phyloP scores from a whole-genome alignment of 345 rosid species.

The Excoecaria agallocha region DNA sequence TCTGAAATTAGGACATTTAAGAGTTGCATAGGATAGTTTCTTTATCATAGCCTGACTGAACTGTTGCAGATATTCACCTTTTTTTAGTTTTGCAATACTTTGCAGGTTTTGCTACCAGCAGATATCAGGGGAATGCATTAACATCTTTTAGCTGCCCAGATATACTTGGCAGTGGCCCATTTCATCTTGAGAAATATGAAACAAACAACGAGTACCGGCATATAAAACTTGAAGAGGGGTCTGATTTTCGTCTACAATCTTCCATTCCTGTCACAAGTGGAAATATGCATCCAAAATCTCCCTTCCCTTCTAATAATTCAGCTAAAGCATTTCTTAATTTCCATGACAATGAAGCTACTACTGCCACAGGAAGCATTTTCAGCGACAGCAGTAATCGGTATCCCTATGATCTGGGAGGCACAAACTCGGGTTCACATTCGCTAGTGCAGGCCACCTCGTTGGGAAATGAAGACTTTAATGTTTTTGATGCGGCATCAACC shows the following conservation, averaged over 20 bases:
- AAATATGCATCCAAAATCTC: constrained; percentile 31
- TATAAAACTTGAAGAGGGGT: constrained; percentile 51
- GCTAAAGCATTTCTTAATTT: constrained; percentile 35
- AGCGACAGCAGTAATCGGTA: constrained; percentile 21
- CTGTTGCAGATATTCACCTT: background rate
- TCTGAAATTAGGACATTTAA: background rate
- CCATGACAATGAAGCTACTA: constrained; percentile 29
- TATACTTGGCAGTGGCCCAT: constrained; percentile 34
- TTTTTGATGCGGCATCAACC: constrained; percentile 32
- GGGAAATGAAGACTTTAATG: constrained; percentile 36
- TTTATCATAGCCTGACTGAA: background rate
- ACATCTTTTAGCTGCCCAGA: constrained; percentile 62
- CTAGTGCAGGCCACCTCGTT: constrained; percentile 37
- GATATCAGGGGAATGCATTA: constrained; percentile 33
- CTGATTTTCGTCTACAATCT: constrained; percentile 29
- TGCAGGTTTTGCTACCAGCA: constrained; percentile 41
- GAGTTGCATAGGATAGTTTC: background rate
- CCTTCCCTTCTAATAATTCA: constrained; percentile 28
- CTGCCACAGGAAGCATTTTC: constrained; percentile 30
- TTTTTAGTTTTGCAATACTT: background rate
- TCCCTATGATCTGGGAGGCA: constrained; percentile 30
- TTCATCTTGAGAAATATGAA: constrained; percentile 42
- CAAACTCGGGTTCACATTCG: constrained; percentile 29
- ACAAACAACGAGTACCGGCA: constrained; percentile 40
- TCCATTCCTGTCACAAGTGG: constrained; percentile 35